phyloP scores from a whole-genome alignment of 306 rosid genomes.

The Citrullus colocynthis region DNA sequence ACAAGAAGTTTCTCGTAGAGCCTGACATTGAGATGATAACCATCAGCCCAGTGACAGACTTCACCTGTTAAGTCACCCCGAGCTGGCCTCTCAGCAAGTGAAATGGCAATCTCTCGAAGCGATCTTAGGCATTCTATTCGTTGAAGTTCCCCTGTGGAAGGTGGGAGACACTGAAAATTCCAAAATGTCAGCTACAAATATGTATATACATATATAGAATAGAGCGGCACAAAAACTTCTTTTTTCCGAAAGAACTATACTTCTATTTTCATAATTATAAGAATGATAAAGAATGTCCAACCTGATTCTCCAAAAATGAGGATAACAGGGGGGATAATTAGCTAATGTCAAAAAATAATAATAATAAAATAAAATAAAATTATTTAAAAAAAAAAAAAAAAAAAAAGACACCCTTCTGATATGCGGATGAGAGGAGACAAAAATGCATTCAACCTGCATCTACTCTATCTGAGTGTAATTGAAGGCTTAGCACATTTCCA shows the following conservation, averaged over 20 bases:
- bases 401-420: too few species aligned
- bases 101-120: slow-evolving; percentile 67
- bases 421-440: too few species aligned
- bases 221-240: not conserved
- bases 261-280: too few species aligned
- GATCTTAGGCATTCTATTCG: slow-evolving; percentile 87
- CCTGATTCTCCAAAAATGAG: too few species aligned
- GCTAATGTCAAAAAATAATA: too few species aligned
- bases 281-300: too few species aligned
- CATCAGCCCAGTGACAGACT: slow-evolving; percentile 99
- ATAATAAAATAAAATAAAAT: too few species aligned
- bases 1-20: slow-evolving; percentile 85
- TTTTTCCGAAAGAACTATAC: not conserved
- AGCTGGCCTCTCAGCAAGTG: slow-evolving; percentile 94
- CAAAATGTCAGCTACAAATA: not conserved
- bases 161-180: slow-evolving; percentile 61
- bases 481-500: too few species aligned
- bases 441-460: too few species aligned
- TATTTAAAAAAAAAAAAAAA: too few species aligned
- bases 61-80: slow-evolving; percentile 98
- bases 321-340: too few species aligned
- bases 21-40: slow-evolving; percentile 80
- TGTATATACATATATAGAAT: not conserved
- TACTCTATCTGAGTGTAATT: too few species aligned
- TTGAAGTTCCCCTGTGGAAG: slow-evolving; percentile 83